Base-by-base conservation (phyloP, 495 filamentous ascomycete genomes). In the Talaromyces proteolyticus region DNA sequence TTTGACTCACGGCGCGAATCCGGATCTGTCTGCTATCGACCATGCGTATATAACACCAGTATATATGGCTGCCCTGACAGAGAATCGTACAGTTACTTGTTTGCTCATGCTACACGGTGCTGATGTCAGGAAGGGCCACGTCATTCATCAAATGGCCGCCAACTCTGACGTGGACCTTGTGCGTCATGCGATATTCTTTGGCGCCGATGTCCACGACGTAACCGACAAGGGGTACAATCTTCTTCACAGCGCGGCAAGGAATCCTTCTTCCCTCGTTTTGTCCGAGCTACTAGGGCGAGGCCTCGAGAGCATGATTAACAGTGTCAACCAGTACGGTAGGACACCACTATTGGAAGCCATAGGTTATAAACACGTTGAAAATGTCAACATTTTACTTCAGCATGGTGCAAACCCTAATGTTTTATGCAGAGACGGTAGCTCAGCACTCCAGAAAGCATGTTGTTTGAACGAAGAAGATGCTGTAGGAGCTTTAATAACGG, bases 291-390 rank as follows among this genome's bases (percentile, higher is more conserved):
- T 47, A n/a, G 17, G 37, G 8, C 25, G 34, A 10, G 44, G 44
- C 16, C 21, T 36, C 17, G 20, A 17, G 6, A 14, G n/a, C 6
- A 19, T 19, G 11, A 3, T 47, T 6, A 36, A 47, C 6, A 11
- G 37, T 8, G 25, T 16, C 8, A 47, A 47, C 17, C 18, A n/a
- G 2, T 10, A 7, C 12, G 44, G 44, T 6, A 47, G 23, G 25
- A 47, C 44, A 18, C 44, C 44, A 12, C 44, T 47, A 5, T 19
- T 36, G 44, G 21, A 47, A 12, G 44, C 44, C 10, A 18, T 47
- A 19, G 23, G 37, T 19, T 7, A 3, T 4, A 18, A 23, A 17
- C 12, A 20, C 6, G 14, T 16, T 11, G n/a, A 36, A 12, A 47
- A 47, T 22, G 25, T 47, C 17, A 18, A 8, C 7, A 12, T 23